Evolutionary conservation across 2,329 filamentous ascomycete species (phyloP).

Genomic region (Pseudogymnoascus sp.): DNA sequence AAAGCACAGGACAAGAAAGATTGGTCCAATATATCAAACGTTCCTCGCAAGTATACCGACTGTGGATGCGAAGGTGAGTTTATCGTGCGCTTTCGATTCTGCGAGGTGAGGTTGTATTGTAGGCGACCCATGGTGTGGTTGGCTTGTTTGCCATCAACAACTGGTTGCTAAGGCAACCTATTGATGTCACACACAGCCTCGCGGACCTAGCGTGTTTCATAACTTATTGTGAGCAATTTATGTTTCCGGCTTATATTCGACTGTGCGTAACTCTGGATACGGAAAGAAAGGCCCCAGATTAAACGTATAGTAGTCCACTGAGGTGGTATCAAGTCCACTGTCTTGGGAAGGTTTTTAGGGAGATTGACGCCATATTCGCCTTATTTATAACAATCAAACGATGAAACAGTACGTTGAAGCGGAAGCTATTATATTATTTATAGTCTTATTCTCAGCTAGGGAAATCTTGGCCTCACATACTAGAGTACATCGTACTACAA

Average conservation of each 20-base stretch:
- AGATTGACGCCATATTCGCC: background rate
- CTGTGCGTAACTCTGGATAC: slow-evolving; percentile 3
- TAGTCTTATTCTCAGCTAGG: background rate
- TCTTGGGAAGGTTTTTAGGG: background rate
- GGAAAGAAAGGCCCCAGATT: background rate
- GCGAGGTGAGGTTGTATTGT: slow-evolving; percentile 9
- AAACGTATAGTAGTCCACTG: background rate
- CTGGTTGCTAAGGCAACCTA: background rate
- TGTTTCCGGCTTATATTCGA: slow-evolving; percentile 2
- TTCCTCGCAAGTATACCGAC: background rate
- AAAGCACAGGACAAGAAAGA: background rate
- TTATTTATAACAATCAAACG: background rate
- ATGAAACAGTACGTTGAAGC: background rate
- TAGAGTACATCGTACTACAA: background rate
- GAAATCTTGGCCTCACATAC: background rate
- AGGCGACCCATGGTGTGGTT: slow-evolving; percentile 2
- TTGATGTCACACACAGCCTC: slow-evolving; percentile 5
- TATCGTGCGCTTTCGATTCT: background rate
- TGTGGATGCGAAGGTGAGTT: slow-evolving; percentile 4
- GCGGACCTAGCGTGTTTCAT: background rate
- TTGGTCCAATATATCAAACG: slow-evolving; percentile 1
- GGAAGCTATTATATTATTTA: background rate
- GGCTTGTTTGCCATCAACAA: slow-evolving; percentile 9
- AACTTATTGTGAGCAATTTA: slow-evolving; percentile 5
- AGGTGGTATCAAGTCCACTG: background rate